Evolutionary conservation across 1,284 basidiomycete genomes (phyloP), one percentile per base, ranked within the genome.

Genomic region (Salmacisia buchloeana): DNA sequence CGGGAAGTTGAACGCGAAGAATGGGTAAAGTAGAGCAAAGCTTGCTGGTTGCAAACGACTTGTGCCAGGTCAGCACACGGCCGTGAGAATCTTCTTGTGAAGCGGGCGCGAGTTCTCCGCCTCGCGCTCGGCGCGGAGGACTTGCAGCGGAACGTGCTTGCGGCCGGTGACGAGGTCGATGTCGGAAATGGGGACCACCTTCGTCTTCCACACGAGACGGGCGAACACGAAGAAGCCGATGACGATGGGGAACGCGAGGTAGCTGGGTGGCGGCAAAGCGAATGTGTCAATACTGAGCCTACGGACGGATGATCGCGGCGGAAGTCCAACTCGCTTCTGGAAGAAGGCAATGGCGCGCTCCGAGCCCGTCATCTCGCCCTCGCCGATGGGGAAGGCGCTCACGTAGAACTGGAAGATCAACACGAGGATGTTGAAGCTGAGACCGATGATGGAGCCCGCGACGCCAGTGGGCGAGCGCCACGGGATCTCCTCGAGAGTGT

Each of bases 401-500:
- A 68, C 69, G 69, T 72, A 71, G 62, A 72, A 69, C 64, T 74
- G 73, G 54, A 69, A 66, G 46, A 78, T 67, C 39, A 82, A 65
- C 27, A 81, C 81, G 69, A 72, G 75, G 46, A 76, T 27, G n/a
- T 75, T 66, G 41, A 78, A 63, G 33, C 45, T 78, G 71, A 82
- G 74, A 36, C 83, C 83, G 62, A 80, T 68, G 68, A 77, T 75
- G 13, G 81, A 82, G 36, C 84, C 83, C 45, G 66, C 81, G 33
- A 83, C 75, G 52, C 84, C 84, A 21, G 82, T 80, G 35, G 82
- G 70, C 27, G 83, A 82, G 18, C 63, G 68, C 81, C 81, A 84
- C 4, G 83, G 83, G 4, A 84, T 78, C 73, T 84, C 82, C 62
- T 82, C 81, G 57, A 82, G 62, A 0, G 76, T 74, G 77, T 83